Percentiles rank a stretch among this genome's conserved stretches.
These are phyloP conservation scores for Leucaena leucocephala DNA, from an alignment of 306 rosid genomes.

Conservation along the genomic window DNA sequence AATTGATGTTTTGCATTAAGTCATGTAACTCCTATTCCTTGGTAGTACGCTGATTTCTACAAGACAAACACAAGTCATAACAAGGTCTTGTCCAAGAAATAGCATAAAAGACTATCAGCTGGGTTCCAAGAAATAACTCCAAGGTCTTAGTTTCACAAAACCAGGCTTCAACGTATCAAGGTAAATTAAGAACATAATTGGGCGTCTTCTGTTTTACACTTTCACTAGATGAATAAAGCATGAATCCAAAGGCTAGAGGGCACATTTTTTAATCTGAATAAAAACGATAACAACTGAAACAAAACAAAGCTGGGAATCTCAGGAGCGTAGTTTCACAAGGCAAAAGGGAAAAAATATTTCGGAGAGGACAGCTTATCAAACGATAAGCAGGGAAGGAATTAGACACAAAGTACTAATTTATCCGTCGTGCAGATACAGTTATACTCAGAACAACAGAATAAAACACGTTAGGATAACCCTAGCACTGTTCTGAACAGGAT, in stretches of 20 bases:
- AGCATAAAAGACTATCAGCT: neutral
- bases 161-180: neutral
- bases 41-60: neutral
- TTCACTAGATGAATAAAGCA: no score
- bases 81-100: neutral
- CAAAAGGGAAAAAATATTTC: neutral
- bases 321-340: neutral
- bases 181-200: neutral
- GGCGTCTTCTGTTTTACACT: neutral
- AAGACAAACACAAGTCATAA: neutral
- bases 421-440: neutral
- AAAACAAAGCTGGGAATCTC: neutral
- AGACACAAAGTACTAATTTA: neutral
- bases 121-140: no score
- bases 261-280: neutral
- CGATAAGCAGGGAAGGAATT: neutral
- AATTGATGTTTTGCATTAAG: neutral
- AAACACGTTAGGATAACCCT: neutral
- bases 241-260: neutral
- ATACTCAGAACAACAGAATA: neutral
- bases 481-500: neutral
- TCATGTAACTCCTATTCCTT: neutral
- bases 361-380: neutral
- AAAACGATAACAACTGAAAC: neutral
- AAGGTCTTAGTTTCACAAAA: neutral